Conservation (phyloP, 306 rosid genomes). For the Vicia sativa region DNA sequence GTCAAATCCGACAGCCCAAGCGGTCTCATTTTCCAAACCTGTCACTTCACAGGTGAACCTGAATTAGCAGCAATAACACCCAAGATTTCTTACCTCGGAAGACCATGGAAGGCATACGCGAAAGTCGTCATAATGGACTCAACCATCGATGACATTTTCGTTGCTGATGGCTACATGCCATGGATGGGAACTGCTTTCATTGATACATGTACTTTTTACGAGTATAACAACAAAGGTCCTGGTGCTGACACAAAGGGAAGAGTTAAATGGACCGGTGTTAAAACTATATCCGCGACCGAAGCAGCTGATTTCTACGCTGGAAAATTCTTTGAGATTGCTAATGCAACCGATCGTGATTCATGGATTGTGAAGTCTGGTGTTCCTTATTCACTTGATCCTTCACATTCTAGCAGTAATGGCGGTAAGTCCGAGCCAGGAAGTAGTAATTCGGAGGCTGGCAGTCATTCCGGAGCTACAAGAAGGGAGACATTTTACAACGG, state of each 20-base stretch:
- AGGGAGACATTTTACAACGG: no score
- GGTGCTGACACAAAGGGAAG: slow-evolving; percentile 42
- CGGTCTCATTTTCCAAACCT: slow-evolving; percentile 57
- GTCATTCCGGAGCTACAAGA: no score
- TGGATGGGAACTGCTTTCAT: slow-evolving; percentile 45
- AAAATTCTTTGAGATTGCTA: slow-evolving; percentile 26
- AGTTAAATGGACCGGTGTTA: slow-evolving; percentile 63
- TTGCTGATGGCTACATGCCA: slow-evolving; percentile 57
- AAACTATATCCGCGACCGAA: slow-evolving; percentile 1
- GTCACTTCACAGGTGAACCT: slow-evolving; percentile 53
- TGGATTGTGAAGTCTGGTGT: slow-evolving; percentile 57
- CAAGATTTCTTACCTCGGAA: slow-evolving; percentile 53
- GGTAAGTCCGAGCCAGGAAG: no score
- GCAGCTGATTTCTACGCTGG: slow-evolving; percentile 49
- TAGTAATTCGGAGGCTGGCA: no score
- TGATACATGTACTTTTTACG: slow-evolving; percentile 51
- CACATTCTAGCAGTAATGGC: no score
- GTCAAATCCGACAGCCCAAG: slow-evolving; percentile 18
- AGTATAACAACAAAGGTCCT: slow-evolving; percentile 58
- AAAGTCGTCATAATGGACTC: slow-evolving; percentile 66
- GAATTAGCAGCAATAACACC: not conserved
- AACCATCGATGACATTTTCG: slow-evolving; percentile 46
- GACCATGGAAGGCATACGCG: slow-evolving; percentile 68
- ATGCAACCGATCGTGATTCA: not conserved
- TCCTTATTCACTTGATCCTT: slow-evolving; percentile 34